phyloP scores from a whole-genome alignment of 1,284 basidiomycete species.

The Microbotryomycetes sp. region DNA sequence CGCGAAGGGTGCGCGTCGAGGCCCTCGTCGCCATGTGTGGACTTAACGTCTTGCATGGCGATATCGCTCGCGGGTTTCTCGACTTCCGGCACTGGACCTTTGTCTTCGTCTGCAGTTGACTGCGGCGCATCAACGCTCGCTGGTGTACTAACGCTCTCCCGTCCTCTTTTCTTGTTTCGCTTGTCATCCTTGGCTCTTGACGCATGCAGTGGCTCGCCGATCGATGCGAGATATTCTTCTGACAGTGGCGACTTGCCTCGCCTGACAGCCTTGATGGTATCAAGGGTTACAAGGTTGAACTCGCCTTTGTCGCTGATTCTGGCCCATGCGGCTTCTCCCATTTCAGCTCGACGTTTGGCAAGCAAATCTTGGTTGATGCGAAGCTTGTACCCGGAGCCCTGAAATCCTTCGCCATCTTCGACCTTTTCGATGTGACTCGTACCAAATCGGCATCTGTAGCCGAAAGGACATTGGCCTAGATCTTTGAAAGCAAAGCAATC shows the following conservation, averaged over 20 bases:
- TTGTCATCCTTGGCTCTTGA: slow-evolving; percentile 9
- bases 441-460: slow-evolving; percentile 85
- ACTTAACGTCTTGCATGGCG: slow-evolving; percentile 13
- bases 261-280: slow-evolving; percentile 54
- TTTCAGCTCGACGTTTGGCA: not conserved
- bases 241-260: slow-evolving; percentile 37
- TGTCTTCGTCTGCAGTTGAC: not conserved
- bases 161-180: not conserved
- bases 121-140: not conserved
- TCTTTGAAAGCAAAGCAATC: slow-evolving; percentile 45
- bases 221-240: slow-evolving; percentile 24
- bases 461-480: slow-evolving; percentile 60
- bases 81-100: not conserved
- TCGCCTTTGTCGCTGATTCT: slow-evolving; percentile 50
- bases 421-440: slow-evolving; percentile 53
- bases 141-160: not conserved
- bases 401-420: slow-evolving; percentile 27
- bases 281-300: slow-evolving; percentile 60
- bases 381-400: slow-evolving; percentile 39
- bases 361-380: slow-evolving; percentile 49
- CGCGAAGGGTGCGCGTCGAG: slow-evolving; percentile 16
- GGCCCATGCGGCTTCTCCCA: slow-evolving; percentile 39
- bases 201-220: slow-evolving; percentile 31
- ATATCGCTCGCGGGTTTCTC: not conserved
- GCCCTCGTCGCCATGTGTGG: not conserved